These are phyloP conservation scores for Volvariella volvacea DNA, from an alignment of 1,284 basidiomycete species.

Conservation along the genomic window DNA sequence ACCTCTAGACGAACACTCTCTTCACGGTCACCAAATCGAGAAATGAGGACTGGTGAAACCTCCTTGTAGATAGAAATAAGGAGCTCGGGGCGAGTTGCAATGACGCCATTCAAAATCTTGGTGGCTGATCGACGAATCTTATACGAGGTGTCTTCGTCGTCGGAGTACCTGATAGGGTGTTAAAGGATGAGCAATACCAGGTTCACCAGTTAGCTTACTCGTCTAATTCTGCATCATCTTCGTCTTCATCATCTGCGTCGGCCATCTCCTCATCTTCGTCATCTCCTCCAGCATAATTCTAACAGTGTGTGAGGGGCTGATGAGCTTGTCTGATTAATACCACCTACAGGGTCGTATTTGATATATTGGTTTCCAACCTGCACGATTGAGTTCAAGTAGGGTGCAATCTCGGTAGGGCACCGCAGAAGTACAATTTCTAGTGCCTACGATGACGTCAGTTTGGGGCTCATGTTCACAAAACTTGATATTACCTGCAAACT, in stretches of 20 bases:
- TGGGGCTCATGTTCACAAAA: constrained; percentile 8
- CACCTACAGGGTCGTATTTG: constrained; percentile 88
- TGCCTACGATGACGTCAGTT: constrained; percentile 40
- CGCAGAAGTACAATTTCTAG: constrained; percentile 80
- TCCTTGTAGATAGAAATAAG: constrained; percentile 74
- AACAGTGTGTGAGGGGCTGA: constrained; percentile 1
- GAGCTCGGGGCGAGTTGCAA: constrained; percentile 85
- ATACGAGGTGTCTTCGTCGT: constrained; percentile 99
- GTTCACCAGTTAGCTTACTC: constrained; percentile 35
- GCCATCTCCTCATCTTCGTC: constrained; percentile 82
- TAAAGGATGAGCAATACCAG: constrained; percentile 2
- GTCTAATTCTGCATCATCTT: constrained; percentile 74
- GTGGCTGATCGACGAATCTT: constrained; percentile 93
- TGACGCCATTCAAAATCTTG: constrained; percentile 81
- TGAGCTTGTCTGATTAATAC: background rate
- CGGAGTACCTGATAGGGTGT: constrained; percentile 65
- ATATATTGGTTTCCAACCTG: constrained; percentile 71
- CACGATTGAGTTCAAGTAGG: constrained; percentile 66
- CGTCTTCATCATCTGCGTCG: constrained; percentile 75
- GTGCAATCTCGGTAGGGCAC: constrained; percentile 76
- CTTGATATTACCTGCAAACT: constrained; percentile 53
- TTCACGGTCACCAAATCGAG: constrained; percentile 91
- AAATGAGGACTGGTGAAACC: constrained; percentile 83
- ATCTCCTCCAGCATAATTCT: constrained; percentile 87
- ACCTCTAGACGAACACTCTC: constrained; percentile 94